These are phyloP conservation scores for Sisymbrium irio DNA, from an alignment of 345 rosid species.

Conservation along the genomic window DNA sequence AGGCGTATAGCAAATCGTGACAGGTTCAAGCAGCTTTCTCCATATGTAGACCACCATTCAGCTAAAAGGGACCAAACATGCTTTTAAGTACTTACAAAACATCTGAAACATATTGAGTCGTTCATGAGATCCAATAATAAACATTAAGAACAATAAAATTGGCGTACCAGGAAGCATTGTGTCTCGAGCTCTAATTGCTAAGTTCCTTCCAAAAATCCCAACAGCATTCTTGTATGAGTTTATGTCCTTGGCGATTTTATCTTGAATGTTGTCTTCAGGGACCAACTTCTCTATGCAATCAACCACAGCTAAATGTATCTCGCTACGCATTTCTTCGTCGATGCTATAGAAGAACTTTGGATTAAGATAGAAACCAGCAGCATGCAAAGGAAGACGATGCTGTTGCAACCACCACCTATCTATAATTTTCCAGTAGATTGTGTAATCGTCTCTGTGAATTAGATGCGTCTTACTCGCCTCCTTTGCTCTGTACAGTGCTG, in stretches of 20 bases:
- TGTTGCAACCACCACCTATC: conserved; percentile 79
- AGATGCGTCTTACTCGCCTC: conserved; percentile 80
- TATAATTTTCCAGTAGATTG: conserved; percentile 72
- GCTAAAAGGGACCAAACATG: conserved; percentile 41
- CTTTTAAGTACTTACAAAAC: background rate
- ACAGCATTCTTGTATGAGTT: conserved; percentile 64
- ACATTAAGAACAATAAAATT: background rate
- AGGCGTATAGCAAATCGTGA: conserved; percentile 76
- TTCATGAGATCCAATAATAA: background rate
- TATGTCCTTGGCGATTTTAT: conserved; percentile 66
- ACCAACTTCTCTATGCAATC: conserved; percentile 91
- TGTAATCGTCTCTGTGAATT: conserved; percentile 58
- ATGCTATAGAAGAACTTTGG: conserved; percentile 83
- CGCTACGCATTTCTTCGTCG: conserved; percentile 61
- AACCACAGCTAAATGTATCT: conserved; percentile 61
- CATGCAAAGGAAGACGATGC: conserved; percentile 71
- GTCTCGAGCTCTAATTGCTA: conserved; percentile 83
- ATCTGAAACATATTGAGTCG: background rate
- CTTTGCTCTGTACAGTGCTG: conserved; percentile 76
- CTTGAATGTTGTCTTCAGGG: conserved; percentile 66
- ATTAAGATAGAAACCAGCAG: conserved; percentile 89
- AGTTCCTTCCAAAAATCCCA: conserved; percentile 89
- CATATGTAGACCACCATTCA: conserved; percentile 98
- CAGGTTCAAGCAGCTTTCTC: conserved; percentile 89
- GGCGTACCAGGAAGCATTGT: conserved; percentile 68